These are phyloP conservation scores for Xylaria sp. DNA, from an alignment of 2,329 filamentous ascomycete genomes.

Conservation along the genomic window DNA sequence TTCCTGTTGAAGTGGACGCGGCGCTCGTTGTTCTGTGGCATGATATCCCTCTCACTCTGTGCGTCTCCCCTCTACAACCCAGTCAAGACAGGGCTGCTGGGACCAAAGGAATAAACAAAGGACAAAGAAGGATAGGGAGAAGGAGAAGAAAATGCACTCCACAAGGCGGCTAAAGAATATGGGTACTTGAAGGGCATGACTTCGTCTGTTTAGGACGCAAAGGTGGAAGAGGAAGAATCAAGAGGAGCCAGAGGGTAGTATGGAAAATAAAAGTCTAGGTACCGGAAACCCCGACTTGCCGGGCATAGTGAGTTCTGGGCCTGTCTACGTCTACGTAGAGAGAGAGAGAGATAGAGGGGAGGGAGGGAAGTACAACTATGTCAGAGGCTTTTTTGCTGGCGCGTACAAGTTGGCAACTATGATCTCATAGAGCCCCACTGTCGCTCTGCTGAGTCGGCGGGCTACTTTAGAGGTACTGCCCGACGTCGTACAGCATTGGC, in stretches of 20 bases:
- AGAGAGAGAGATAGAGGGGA: too few relatives aligned
- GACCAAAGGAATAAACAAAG: background rate
- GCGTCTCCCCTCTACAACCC: background rate
- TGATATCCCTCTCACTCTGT: background rate
- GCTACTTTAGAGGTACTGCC: too few relatives aligned
- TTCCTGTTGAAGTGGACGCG: constrained; percentile 19
- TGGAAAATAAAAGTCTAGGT: background rate
- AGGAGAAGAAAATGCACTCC: too few relatives aligned
- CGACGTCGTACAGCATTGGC: too few relatives aligned
- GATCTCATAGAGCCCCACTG: constrained; percentile 25
- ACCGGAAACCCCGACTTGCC: too few relatives aligned
- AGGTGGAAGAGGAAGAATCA: background rate
- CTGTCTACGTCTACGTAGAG: too few relatives aligned
- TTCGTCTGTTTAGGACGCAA: background rate
- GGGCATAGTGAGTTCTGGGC: too few relatives aligned
- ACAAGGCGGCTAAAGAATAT: background rate
- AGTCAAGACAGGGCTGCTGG: background rate
- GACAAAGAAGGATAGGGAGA: background rate
- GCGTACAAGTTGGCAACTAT: constrained; percentile 16
- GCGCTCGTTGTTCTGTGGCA: constrained; percentile 11
- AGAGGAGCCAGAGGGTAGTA: too few relatives aligned
- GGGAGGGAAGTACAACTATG: too few relatives aligned
- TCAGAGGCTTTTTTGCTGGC: constrained; percentile 3
- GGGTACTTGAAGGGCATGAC: background rate
- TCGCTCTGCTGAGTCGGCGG: too few relatives aligned